Evolutionary conservation across 495 filamentous ascomycete species (phyloP).

Genomic region (Penicillium verhagenii): DNA sequence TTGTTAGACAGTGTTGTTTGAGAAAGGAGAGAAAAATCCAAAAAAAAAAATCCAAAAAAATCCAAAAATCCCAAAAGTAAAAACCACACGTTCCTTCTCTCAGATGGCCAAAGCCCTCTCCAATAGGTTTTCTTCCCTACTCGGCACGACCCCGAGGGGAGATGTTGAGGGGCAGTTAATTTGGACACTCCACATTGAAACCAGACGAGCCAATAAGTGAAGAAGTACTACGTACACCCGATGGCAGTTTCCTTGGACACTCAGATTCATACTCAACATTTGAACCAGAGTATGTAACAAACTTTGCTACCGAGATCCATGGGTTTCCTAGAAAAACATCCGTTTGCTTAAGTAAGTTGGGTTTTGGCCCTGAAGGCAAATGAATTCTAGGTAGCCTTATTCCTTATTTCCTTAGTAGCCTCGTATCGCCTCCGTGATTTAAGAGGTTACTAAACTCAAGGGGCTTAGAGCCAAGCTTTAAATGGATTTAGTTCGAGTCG

Average conservation of each 20-base stretch:
- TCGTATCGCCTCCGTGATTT: background rate
- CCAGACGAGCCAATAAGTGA: background rate
- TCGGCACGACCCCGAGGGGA: background rate
- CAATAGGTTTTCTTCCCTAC: too few relatives aligned
- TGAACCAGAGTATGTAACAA: too few relatives aligned
- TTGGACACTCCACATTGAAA: background rate
- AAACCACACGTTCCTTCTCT: too few relatives aligned
- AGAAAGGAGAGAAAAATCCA: too few relatives aligned
- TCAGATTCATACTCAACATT: background rate
- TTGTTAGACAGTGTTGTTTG: background rate
- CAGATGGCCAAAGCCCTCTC: background rate
- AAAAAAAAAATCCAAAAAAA: too few relatives aligned
- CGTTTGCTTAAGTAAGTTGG: background rate
- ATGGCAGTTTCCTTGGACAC: background rate
- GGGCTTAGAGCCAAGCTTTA: background rate
- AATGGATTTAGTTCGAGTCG: too few relatives aligned
- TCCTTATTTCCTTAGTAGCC: too few relatives aligned
- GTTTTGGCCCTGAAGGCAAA: too few relatives aligned
- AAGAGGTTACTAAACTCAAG: background rate
- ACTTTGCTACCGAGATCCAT: slow-evolving; percentile 15
- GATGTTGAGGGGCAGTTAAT: background rate
- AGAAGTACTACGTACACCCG: background rate
- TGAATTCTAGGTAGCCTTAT: too few relatives aligned
- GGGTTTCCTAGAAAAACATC: slow-evolving; percentile 7
- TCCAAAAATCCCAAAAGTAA: too few relatives aligned